Base-by-base conservation (phyloP, 352 stramenopile genomes). In the Phytopythium boreale region DNA sequence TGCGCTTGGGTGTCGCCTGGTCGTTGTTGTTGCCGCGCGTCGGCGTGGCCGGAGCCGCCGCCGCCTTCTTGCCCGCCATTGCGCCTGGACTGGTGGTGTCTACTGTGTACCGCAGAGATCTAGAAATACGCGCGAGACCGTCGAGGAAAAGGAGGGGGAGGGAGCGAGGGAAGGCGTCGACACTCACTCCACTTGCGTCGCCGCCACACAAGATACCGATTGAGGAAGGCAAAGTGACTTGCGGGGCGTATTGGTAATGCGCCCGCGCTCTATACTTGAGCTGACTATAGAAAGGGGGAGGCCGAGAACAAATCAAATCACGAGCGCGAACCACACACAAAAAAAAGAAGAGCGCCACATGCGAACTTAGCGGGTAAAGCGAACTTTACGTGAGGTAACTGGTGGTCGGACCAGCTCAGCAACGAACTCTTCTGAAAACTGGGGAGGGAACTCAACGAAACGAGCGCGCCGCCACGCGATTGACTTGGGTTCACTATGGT, bases 21-120 rank as follows among this genome's bases (percentile, higher is more conserved):
- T 24, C 34, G 31, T 47, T 49, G 36, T 34, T 49, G 52, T 31
- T 19, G 34, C 52, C 52, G 52, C 31, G 43, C 47, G 60, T 60
- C 24, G 39, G 4, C 41, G 39, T 22, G 27, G 53, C 31, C 36
- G 37, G 29, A 52, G 46, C 46, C 56, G 67, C 19, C 20, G 31
- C 19, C 39, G 34, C 44, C 22, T 51, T 59, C 36, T 57, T 64
- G 41, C 56, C 56, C 22, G 56, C 56, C 56, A 62, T 62, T 3
- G 36, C 14, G 36, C 36, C 29, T 36, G 34, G 36, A 12, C 47
- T 53, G 24, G 47, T 27, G n/a, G 15, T 52, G 20, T n/a, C n/a
- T n/a, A n/a, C n/a, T n/a, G 29, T 34, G 29, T 46, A 22, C 19
- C 20, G 43, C 43, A 26, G 43, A 19, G 46, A 52, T 52, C 46